Percentiles rank a stretch among this genome's conserved stretches.
Evolutionary conservation across 2,329 filamentous ascomycete genomes (phyloP).

Genomic region (Apiospora hydei): DNA sequence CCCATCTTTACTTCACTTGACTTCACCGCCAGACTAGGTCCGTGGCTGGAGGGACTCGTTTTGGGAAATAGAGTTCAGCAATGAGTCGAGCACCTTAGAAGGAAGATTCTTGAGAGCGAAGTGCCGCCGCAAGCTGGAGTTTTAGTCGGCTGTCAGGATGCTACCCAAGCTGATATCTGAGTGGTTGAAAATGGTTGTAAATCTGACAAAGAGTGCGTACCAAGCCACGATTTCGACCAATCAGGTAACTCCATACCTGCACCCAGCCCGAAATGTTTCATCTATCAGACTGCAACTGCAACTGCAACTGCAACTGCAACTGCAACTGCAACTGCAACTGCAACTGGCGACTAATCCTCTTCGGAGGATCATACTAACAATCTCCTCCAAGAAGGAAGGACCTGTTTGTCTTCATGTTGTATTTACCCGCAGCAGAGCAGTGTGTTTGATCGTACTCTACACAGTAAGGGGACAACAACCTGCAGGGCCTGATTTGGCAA

Average conservation of each 20-base stretch:
- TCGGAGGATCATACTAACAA: not conserved
- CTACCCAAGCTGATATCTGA: not conserved
- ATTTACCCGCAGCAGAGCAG: not conserved
- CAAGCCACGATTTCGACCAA: not conserved
- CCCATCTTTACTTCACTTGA: not conserved
- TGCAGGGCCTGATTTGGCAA: not conserved
- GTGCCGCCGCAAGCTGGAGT: not conserved
- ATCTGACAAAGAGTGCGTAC: not conserved
- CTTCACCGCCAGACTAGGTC: constrained; percentile 1
- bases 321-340: not conserved
- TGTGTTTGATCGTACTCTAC: not conserved
- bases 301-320: no score
- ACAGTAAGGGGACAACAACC: not conserved
- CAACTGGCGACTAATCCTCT: not conserved
- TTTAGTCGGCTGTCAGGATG: not conserved
- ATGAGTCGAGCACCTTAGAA: not conserved
- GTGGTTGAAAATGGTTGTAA: constrained; percentile 9
- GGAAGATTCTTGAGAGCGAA: not conserved
- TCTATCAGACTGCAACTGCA: not conserved
- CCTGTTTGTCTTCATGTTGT: not conserved
- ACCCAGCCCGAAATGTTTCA: constrained; percentile 20
- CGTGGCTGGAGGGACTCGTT: not conserved
- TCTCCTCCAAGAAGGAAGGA: not conserved
- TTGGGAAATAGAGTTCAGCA: not conserved
- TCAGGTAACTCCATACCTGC: constrained; percentile 9